Percentiles rank a stretch among this genome's conserved stretches.
Evolutionary conservation across 352 stramenopile genomes (phyloP).

Genomic region (Pythium scleroteichum): DNA sequence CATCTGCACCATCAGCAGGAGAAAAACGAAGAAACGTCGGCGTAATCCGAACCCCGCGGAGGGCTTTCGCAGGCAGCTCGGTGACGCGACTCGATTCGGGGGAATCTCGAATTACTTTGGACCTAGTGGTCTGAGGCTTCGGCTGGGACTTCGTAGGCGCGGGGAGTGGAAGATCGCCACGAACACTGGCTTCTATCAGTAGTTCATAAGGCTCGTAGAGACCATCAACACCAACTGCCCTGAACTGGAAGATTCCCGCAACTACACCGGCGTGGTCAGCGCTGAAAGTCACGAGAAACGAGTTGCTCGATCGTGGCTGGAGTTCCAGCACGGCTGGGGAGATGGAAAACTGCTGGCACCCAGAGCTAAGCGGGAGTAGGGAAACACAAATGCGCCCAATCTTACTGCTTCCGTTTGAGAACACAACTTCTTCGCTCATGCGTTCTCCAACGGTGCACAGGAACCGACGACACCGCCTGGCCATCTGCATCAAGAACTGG

Average conservation of each 20-base stretch:
- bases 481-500: slow-evolving; percentile 36
- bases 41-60: slow-evolving; percentile 52
- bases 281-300: slow-evolving; percentile 72
- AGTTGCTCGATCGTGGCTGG: slow-evolving; percentile 49
- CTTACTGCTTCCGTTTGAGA: slow-evolving; percentile 63
- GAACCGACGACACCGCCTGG: slow-evolving; percentile 63
- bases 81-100: slow-evolving; percentile 28
- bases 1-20: slow-evolving; percentile 7
- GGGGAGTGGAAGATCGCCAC: slow-evolving; percentile 32
- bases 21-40: slow-evolving; percentile 63
- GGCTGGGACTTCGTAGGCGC: not conserved
- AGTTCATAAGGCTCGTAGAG: slow-evolving; percentile 80
- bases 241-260: slow-evolving; percentile 86
- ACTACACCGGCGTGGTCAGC: slow-evolving; percentile 59
- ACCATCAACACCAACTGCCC: slow-evolving; percentile 62
- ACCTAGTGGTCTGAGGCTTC: not conserved
- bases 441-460: slow-evolving; percentile 69
- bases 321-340: slow-evolving; percentile 77
- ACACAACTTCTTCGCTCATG: slow-evolving; percentile 76
- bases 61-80: slow-evolving; percentile 39
- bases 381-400: slow-evolving; percentile 75
- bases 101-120: slow-evolving; percentile 2
- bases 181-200: slow-evolving; percentile 81
- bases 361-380: slow-evolving; percentile 76
- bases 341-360: slow-evolving; percentile 84